Base-by-base conservation (phyloP, 2,329 filamentous ascomycete species). In the Cladosporium sp. region DNA sequence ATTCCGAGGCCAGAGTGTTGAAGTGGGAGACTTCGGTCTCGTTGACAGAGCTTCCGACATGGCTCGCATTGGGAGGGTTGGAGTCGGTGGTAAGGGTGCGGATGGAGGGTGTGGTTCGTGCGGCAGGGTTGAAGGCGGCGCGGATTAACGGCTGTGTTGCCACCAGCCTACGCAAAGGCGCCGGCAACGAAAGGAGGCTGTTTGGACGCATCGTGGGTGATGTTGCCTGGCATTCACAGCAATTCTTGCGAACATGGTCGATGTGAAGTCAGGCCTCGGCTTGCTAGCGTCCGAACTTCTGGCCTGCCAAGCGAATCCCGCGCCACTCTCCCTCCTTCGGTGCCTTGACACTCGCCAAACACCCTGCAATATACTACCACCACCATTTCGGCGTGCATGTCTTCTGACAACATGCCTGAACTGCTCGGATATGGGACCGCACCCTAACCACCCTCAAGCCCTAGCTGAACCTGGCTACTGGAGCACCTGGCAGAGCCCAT, bases 1-100 rank as follows among this genome's bases (percentile, higher is more conserved):
- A 99, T 74, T 90, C 90, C 71, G 91, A 92, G 70, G 95, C 95
- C 74, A 99, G 92, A 69, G 88, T 88, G 75, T 93, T 93, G 86
- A 99, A 99, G 83, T 99, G 95, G 21, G 91, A 91, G 70, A 99
- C 88, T 82, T 99, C 94, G 71, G 90, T 87, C 63, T 91, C 86
- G 74, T 96, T 96, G 79, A 99, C 92, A 65, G 92, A 93, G 58
- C 90, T 74, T 10, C 61, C 61, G n/a, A 52, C 36, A 28, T 59
- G 57, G 57, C 36, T 47, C 18, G 34, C 26, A 41, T 54, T 55
- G 34, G 41, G 47, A 52, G 60, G 49, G 52, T 44, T 38, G 36
- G 67, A 55, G 52, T 65, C 47, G 65, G 49, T 67, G 38, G 49
- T 18, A n/a, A 28, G 57, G 11, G 30, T 52, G 57, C 65, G 57